These are phyloP conservation scores for Vitis rotundifolia DNA, from an alignment of 164 flowering plant genomes.

Conservation along the genomic window DNA sequence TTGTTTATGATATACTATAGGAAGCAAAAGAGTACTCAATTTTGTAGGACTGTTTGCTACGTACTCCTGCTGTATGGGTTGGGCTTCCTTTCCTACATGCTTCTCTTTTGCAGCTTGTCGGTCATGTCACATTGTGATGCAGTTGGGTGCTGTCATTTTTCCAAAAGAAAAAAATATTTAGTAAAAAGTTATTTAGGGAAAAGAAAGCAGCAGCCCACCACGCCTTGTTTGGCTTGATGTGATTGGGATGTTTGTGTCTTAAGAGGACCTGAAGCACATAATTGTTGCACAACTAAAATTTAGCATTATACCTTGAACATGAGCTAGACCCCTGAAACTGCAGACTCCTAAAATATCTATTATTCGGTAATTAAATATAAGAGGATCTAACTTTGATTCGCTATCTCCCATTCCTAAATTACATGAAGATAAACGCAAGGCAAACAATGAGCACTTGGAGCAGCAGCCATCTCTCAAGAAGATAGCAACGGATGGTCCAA, in stretches of 20 bases:
- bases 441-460: slow-evolving; percentile 41
- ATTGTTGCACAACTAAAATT: not conserved
- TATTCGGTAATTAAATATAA: no score
- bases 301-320: not conserved
- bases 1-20: no score
- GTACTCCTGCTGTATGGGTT: not conserved
- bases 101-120: not conserved
- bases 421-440: slow-evolving; percentile 61
- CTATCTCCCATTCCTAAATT: not conserved
- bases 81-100: not conserved
- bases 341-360: not conserved
- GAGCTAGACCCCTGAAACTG: not conserved
- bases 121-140: not conserved
- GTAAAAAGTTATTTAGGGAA: no score
- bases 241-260: no score
- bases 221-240: no score
- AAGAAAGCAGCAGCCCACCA: no score
- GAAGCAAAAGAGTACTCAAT: not conserved
- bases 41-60: not conserved
- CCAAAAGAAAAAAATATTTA: not conserved
- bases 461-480: slow-evolving; percentile 71
- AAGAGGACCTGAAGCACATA: no score
- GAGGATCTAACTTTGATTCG: not conserved
- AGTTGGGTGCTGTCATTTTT: not conserved
- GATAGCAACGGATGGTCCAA: slow-evolving; percentile 44